Evolutionary conservation across 2,329 filamentous ascomycete species (phyloP), one percentile per base, ranked within the genome.

Genomic region (Chaetoscypha palmicola): DNA sequence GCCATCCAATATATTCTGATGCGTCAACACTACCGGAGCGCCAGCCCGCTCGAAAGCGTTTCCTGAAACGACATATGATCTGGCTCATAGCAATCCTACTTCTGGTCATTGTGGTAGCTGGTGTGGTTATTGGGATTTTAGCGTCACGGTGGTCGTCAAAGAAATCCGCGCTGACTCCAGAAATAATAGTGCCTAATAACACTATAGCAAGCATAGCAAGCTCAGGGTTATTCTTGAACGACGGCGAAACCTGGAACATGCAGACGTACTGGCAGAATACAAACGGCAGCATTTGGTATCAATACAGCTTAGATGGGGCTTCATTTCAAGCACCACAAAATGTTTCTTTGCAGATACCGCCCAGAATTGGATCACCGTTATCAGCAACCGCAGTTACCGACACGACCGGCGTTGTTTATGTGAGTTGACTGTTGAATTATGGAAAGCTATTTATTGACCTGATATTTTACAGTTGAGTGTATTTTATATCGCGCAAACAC

Each of bases 171-270:
- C 33, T 42, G 17, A n/a, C 31, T 5, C 16, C 10, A 22, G 14
- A 9, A 21, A 35, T 16, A 20, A 21, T 14, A 23, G 28, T 46
- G 11, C 24, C 45, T 7, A 54, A 54, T 36, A 51, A 47, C 23
- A 51, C 51, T 1, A 16, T 23, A 17, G 36, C 48, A 20, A 56
- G 53, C 41, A 46, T 56, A 9, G 54, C 54, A 9, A 49, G 45
- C 38, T 51, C 54, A 5, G 49, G 52, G 8, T 38, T 54, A 16
- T 53, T 53, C 19, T 24, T 54, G 22, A 48, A 48, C 9, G 49
- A 53, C 32, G 42, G 36, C 2, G 51, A 33, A 14, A 56, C 52
- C 9, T 54, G 50, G 50, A 56, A 56, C 28, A 54, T 49, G 46
- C 52, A 54, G 19, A 39, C 52, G 0, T 50, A 52, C 35, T 53